Base-by-base conservation (phyloP, 1,284 basidiomycete genomes). In the Tetrapyrgos nigripes region DNA sequence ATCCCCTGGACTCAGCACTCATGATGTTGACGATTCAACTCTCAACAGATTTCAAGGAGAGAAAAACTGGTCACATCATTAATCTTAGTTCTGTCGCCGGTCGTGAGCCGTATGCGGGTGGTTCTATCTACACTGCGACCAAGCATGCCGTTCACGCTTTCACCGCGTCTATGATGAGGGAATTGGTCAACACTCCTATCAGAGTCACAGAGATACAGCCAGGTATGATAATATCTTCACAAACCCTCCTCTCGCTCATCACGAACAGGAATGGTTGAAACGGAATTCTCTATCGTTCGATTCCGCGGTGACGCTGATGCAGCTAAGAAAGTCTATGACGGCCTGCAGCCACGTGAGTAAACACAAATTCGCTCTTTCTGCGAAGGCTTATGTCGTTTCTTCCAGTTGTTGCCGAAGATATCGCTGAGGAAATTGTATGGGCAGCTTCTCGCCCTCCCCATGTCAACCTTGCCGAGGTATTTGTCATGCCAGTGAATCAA, bases 401-500 rank as follows among this genome's bases (percentile, higher is more conserved):
- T 53, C 67, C 73, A 88, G 91, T 95, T 70, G 83, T 85, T 2
- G 89, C 90, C 9, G 81, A 89, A 59, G 94, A 97, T 70, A 91
- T 97, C 54, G 97, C 97, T 1, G 96, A 99, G 75, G 95, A 99
- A 75, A 97, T 99, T 68, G 95, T 98, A 11, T 99, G 95, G 95
- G 88, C 89, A 19, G 95, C 96, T 19, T 83, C 90, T 13, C 88
- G 96, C 29, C 93, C 93, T 21, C 81, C 91, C 27, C 93, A 95
- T 68, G 91, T 96, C 51, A 93, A 96, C 70, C 81, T 96, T 49
- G 94, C 93, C 2, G 89, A 94, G 70, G 76, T 92, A 14, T 86
- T 87, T 62, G 83, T 94, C 49, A 84, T 93, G 63, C 92, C 91
- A 1, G 89, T 91, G 29, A 93, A 93, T 72, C 93, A 94, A 77